Base-by-base conservation (phyloP, 371 early-diverging fungal species). In the Haplosporangium sp. region DNA sequence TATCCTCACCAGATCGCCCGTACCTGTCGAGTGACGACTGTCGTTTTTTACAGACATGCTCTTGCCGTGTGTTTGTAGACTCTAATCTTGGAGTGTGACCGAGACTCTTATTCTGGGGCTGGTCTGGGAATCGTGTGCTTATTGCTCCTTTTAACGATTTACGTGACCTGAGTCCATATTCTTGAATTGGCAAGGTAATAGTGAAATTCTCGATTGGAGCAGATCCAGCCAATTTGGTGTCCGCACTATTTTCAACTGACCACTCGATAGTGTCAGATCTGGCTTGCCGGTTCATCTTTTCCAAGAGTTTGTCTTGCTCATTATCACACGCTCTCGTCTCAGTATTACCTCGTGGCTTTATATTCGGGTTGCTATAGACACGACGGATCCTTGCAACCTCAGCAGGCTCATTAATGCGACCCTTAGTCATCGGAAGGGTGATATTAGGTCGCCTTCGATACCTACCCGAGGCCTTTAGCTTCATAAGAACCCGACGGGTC, bases 371-470 rank as follows among this genome's bases (percentile, higher is more conserved):
- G 15, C 11, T 55, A 35, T 67, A 63, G 17, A 48, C 47, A 2
- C 73, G 52, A 38, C 74, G 64, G 45, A 74, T 63, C 45, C 74
- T 74, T 9, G 65, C 69, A 6, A 74, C 74, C 34, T 74, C 69
- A 0, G 69, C 69, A 3, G 74, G 69, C 27, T 68, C 64, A 0
- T 58, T 68, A 8, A 3, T 53, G 9, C 74, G 74, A 20, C 47
- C 64, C 3, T 68, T 55, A 0, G 62, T 62, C 68, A 40, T 45
- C 13, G 58, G 11, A n/a, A 58, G 74, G 0, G 42, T 69, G 27
- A 68, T 52, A 13, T 74, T 74, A 15, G 68, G 68, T 10, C 58
- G 52, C 11, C 74, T 45, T 39, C 74, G 69, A 40, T 40, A 68
- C n/a, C 38, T 45, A 6, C 74, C 74, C 7, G 42, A 35, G 11